phyloP scores from a whole-genome alignment of 2,329 filamentous ascomycete species.

The Trichoderma atroviride region DNA sequence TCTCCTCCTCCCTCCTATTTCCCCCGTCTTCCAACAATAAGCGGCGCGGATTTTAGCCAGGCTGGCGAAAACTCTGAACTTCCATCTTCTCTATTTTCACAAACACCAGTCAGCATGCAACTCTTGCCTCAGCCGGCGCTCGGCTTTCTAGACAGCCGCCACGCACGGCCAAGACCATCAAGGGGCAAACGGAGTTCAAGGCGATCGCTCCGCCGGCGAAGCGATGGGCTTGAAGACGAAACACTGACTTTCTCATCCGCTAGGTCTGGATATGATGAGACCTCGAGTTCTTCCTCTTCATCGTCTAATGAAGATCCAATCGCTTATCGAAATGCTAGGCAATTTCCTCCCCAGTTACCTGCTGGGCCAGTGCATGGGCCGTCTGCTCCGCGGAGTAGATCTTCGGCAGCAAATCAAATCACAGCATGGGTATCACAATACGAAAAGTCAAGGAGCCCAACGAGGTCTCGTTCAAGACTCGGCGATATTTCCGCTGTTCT shows the following conservation, averaged over 20 bases:
- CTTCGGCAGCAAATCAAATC: constrained; percentile 39
- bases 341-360: constrained; percentile 41
- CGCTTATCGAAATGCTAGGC: constrained; percentile 36
- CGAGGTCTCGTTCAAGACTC: constrained; percentile 26
- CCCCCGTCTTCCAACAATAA: neutral
- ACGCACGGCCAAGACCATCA: neutral
- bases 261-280: constrained; percentile 30
- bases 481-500: constrained; percentile 22
- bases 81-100: constrained; percentile 1
- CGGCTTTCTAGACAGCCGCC: neutral
- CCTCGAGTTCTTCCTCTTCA: constrained; percentile 32
- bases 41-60: neutral
- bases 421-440: constrained; percentile 41
- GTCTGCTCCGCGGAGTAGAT: constrained; percentile 33
- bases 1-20: constrained; percentile 2
- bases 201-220: constrained; percentile 9
- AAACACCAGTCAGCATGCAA: neutral
- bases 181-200: constrained; percentile 18
- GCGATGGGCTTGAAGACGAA: constrained; percentile 29
- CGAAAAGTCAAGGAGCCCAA: constrained; percentile 36
- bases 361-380: constrained; percentile 32
- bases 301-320: constrained; percentile 39
- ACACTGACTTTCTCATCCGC: constrained; percentile 34
- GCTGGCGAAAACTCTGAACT: neutral
- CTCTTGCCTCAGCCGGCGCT: constrained; percentile 1